phyloP scores from a whole-genome alignment of 257 asterid genomes.

The Asclepias syriaca region DNA sequence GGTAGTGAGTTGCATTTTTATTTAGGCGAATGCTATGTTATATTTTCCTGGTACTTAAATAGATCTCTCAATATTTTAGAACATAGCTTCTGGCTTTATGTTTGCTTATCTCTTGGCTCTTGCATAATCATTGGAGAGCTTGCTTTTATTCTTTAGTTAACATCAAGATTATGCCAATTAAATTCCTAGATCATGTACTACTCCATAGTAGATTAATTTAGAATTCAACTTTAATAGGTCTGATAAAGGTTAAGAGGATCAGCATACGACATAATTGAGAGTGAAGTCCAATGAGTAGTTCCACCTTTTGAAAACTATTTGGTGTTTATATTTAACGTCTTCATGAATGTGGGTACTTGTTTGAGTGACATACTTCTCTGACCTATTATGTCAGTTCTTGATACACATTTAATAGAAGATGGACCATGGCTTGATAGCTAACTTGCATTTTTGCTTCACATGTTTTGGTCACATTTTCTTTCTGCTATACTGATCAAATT shows the following conservation, averaged over 20 bases:
- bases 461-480: background rate
- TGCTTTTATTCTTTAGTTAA: background rate
- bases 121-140: background rate
- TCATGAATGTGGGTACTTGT: background rate
- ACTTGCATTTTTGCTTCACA: background rate
- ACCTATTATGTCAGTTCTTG: background rate
- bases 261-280: background rate
- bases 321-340: background rate
- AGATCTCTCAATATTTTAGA: background rate
- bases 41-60: background rate
- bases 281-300: background rate
- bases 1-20: conserved; percentile 39
- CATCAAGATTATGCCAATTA: background rate
- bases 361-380: background rate
- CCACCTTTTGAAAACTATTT: background rate
- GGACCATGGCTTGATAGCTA: background rate
- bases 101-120: background rate
- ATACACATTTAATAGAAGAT: background rate
- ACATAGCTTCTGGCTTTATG: background rate
- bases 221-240: background rate
- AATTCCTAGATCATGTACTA: background rate
- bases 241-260: background rate
- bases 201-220: background rate
- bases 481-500: conserved; percentile 11
- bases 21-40: background rate